Conservation (phyloP, 78 protist species). For the Tieghemostelium lacteum region DNA sequence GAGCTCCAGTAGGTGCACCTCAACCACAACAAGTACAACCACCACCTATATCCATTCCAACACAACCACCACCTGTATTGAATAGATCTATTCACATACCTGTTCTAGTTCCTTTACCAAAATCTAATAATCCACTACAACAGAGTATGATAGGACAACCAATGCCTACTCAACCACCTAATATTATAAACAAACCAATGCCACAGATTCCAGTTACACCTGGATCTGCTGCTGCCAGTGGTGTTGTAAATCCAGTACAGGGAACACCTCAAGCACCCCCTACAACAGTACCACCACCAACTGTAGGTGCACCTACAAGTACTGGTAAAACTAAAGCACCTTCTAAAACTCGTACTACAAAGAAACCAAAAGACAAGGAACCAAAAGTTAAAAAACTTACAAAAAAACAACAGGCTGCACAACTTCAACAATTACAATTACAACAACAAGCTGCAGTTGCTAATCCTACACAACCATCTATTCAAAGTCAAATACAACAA, state of each 20-base stretch:
- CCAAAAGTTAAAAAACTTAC: background rate
- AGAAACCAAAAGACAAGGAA: background rate
- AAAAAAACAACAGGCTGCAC: background rate
- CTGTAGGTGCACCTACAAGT: background rate
- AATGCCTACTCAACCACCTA: background rate
- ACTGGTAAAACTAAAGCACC: background rate
- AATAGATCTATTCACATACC: background rate
- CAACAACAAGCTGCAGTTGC: background rate
- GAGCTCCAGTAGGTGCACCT: background rate
- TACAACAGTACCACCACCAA: background rate
- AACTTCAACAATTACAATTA: background rate
- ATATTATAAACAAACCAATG: too few relatives aligned
- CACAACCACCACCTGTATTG: background rate
- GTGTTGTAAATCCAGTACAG: background rate
- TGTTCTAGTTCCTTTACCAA: background rate
- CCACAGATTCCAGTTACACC: too few relatives aligned
- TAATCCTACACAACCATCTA: background rate
- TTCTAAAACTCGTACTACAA: too few relatives aligned
- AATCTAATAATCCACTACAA: too few relatives aligned
- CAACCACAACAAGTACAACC: slow-evolving; percentile 26
- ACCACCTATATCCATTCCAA: too few relatives aligned
- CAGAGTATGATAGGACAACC: background rate
- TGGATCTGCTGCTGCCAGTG: background rate
- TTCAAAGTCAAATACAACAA: background rate
- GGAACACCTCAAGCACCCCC: background rate